Evolutionary conservation across 2,329 filamentous ascomycete genomes (phyloP).

Genomic region (Zymoseptoria tritici): DNA sequence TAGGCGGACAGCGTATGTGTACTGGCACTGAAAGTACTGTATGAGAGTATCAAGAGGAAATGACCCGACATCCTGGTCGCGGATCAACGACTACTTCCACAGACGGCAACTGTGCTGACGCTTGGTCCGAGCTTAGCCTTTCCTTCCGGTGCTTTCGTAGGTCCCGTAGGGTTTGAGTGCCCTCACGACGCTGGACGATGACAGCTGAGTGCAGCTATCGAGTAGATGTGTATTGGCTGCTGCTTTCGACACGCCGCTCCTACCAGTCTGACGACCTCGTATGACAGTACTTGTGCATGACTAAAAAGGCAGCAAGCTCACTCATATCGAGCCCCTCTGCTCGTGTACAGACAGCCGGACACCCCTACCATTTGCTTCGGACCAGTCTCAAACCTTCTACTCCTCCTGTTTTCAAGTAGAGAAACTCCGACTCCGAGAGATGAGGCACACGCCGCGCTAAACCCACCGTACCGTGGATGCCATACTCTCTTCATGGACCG

Average conservation of each 20-base stretch:
- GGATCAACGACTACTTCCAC: background rate
- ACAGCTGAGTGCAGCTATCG: no score
- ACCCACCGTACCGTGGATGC: background rate
- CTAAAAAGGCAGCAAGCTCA: background rate
- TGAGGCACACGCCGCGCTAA: background rate
- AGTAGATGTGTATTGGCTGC: no score
- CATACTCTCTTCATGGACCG: background rate
- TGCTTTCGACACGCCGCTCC: no score
- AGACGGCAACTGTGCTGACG: background rate
- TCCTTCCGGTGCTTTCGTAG: background rate
- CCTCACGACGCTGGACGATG: no score
- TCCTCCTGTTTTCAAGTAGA: background rate
- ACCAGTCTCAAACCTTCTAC: background rate
- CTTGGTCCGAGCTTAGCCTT: background rate
- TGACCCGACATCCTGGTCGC: background rate
- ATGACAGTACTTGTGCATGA: background rate
- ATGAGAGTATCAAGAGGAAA: background rate
- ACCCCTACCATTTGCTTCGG: background rate
- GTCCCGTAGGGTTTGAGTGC: background rate
- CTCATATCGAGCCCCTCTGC: background rate
- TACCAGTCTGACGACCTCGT: background rate
- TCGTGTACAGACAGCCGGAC: background rate
- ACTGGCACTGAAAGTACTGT: background rate
- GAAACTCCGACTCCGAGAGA: background rate
- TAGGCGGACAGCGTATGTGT: background rate